A percentile compares a stretch with the other conserved stretches of the same genome.
Evolutionary conservation across 192 early-diverging fungal species (phyloP).

Genomic region (Coemansia sp.): DNA sequence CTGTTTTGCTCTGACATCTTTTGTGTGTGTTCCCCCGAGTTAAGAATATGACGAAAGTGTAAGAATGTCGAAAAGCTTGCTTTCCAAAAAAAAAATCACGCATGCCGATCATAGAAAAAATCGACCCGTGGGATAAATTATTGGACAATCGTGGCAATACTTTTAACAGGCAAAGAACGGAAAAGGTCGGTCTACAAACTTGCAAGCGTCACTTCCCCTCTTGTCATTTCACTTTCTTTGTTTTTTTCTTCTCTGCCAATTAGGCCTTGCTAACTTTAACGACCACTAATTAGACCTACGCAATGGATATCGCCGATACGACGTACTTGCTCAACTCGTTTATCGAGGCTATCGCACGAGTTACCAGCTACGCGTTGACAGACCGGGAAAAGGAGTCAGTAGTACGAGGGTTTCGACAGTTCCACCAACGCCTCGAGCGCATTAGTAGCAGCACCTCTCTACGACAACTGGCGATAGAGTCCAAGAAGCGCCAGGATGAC

Average conservation of each 20-base stretch:
- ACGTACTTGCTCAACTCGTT: slow-evolving; percentile 58
- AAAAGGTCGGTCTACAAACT: not conserved
- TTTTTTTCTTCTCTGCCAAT: not conserved
- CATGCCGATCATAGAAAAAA: not conserved
- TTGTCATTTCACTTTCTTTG: not conserved
- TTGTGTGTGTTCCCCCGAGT: not conserved
- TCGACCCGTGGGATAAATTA: not conserved
- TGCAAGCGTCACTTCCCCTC: not conserved
- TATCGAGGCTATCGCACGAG: slow-evolving; percentile 61
- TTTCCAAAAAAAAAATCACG: not conserved
- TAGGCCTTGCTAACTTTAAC: not conserved
- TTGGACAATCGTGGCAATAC: too few relatives aligned
- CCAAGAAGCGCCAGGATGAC: slow-evolving; percentile 20
- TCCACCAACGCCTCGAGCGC: slow-evolving; percentile 68
- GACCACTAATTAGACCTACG: not conserved
- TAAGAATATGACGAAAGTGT: not conserved
- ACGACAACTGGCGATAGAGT: slow-evolving; percentile 40
- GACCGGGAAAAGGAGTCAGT: slow-evolving; percentile 68
- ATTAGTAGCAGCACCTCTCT: slow-evolving; percentile 58
- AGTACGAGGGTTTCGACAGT: slow-evolving; percentile 59
- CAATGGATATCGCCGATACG: slow-evolving; percentile 20
- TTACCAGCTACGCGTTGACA: slow-evolving; percentile 65
- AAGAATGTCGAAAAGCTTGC: not conserved
- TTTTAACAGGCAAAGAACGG: too few relatives aligned
- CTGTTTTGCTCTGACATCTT: not conserved